phyloP scores from a whole-genome alignment of 345 rosid species.

The Hibiscus trionum region DNA sequence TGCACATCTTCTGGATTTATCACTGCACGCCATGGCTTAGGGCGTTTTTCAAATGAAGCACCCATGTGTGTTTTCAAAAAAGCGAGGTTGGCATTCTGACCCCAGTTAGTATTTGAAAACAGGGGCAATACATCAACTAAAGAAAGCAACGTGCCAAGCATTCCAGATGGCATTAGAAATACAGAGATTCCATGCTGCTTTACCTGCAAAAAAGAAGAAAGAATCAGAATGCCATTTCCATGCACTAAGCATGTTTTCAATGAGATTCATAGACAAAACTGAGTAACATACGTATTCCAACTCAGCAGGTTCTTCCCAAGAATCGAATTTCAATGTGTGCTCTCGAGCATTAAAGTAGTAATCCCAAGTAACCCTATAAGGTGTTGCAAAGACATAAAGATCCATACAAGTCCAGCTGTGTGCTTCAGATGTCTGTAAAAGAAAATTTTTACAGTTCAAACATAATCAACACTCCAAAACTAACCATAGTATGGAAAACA shows the following conservation, averaged over 20 bases:
- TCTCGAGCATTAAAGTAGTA: constrained; percentile 78
- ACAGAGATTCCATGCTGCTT: constrained; percentile 90
- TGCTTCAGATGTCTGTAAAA: too few species aligned
- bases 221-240: too few species aligned
- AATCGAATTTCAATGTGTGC: constrained; percentile 67
- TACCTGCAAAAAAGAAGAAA: constrained; percentile 6
- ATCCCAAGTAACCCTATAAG: constrained; percentile 93
- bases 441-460: too few species aligned
- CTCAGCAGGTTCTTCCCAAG: constrained; percentile 90
- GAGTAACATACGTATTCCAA: constrained; percentile 45
- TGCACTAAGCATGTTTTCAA: too few species aligned
- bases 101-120: constrained; percentile 86
- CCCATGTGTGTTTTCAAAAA: constrained; percentile 20
- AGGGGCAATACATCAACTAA: constrained; percentile 82
- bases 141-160: constrained; percentile 86
- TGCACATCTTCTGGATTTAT: too few species aligned
- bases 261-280: too few species aligned
- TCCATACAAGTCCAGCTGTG: constrained; percentile 18
- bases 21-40: too few species aligned
- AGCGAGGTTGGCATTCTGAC: constrained; percentile 79
- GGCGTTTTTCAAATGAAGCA: too few species aligned
- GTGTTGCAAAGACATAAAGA: constrained; percentile 93
- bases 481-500: too few species aligned
- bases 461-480: too few species aligned
- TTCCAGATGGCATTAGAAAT: constrained; percentile 96